phyloP scores from a whole-genome alignment of 192 early-diverging fungal genomes.

The Coemansia biformis region DNA sequence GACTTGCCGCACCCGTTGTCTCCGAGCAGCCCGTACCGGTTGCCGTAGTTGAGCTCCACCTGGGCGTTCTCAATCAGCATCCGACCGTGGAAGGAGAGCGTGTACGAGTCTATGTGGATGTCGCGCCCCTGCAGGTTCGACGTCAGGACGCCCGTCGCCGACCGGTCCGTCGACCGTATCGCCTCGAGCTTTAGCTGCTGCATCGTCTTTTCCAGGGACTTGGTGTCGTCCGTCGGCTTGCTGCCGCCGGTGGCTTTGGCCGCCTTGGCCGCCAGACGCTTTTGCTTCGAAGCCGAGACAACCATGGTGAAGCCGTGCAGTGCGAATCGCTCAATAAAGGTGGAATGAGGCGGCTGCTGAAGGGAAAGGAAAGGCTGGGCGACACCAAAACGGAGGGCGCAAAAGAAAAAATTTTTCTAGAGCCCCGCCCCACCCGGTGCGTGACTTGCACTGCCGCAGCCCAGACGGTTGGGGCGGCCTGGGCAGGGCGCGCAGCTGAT shows the following conservation, averaged over 20 bases:
- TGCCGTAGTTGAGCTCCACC: slow-evolving; percentile 97
- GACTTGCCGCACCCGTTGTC: slow-evolving; percentile 95
- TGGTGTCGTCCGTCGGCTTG: slow-evolving; percentile 26
- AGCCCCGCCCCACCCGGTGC: too few relatives aligned
- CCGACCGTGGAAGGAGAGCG: slow-evolving; percentile 90
- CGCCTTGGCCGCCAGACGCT: slow-evolving; percentile 71
- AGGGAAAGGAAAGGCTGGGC: too few relatives aligned
- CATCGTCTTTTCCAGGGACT: slow-evolving; percentile 49
- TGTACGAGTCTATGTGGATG: slow-evolving; percentile 93
- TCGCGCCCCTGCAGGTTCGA: slow-evolving; percentile 88
- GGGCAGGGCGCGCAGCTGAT: too few relatives aligned
- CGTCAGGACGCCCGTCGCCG: slow-evolving; percentile 85
- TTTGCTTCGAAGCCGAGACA: slow-evolving; percentile 70
- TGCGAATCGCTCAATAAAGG: too few relatives aligned
- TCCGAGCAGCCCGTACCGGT: slow-evolving; percentile 93
- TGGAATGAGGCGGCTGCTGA: too few relatives aligned
- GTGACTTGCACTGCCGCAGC: too few relatives aligned
- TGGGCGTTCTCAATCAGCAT: slow-evolving; percentile 88
- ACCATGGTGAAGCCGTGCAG: slow-evolving; percentile 34
- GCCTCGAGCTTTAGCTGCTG: slow-evolving; percentile 60
- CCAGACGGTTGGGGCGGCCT: too few relatives aligned
- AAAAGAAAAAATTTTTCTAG: too few relatives aligned
- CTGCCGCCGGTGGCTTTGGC: slow-evolving; percentile 28
- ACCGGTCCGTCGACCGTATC: slow-evolving; percentile 59
- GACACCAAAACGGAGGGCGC: too few relatives aligned